These are phyloP conservation scores for Aegilops bicornis DNA, from an alignment of 176 grass and related monocot species.

Conservation along the genomic window DNA sequence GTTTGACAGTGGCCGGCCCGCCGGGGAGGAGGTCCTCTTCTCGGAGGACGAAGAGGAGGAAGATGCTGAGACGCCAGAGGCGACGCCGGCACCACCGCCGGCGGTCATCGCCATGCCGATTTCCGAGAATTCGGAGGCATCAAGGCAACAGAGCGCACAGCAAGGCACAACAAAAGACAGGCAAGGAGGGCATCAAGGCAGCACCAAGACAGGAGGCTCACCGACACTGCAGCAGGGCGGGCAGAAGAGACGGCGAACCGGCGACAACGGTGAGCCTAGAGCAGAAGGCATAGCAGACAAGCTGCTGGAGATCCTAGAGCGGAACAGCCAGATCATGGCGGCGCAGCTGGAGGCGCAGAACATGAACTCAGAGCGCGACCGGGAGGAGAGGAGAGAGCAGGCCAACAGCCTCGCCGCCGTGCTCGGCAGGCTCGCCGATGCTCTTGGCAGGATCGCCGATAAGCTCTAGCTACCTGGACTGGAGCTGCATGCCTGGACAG, in stretches of 20 bases:
- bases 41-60: conserved; percentile 49
- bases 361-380: conserved; percentile 68
- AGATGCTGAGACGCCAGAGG: conserved; percentile 11
- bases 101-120: conserved; percentile 49
- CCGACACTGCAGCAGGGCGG: conserved; percentile 20
- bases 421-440: conserved; percentile 79
- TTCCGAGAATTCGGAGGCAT: conserved; percentile 60
- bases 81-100: neutral
- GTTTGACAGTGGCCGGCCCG: conserved; percentile 52
- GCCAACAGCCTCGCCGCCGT: conserved; percentile 61
- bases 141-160: conserved; percentile 51
- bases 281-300: conserved; percentile 41
- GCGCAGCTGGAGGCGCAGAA: conserved; percentile 76
- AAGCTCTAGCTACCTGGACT: conserved; percentile 61
- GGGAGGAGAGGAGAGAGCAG: conserved; percentile 80
- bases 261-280: neutral
- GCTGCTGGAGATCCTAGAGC: conserved; percentile 73
- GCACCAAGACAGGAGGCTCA: neutral
- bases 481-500: conserved; percentile 8
- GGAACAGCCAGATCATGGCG: conserved; percentile 20
- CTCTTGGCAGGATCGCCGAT: conserved; percentile 86
- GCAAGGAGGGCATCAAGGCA: conserved; percentile 38
- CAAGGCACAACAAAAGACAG: conserved; percentile 69
- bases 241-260: conserved; percentile 49
- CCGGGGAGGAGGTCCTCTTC: conserved; percentile 50